Evolutionary conservation across 208 protist species (phyloP).

Genomic region (Wallacemonas sp.): DNA sequence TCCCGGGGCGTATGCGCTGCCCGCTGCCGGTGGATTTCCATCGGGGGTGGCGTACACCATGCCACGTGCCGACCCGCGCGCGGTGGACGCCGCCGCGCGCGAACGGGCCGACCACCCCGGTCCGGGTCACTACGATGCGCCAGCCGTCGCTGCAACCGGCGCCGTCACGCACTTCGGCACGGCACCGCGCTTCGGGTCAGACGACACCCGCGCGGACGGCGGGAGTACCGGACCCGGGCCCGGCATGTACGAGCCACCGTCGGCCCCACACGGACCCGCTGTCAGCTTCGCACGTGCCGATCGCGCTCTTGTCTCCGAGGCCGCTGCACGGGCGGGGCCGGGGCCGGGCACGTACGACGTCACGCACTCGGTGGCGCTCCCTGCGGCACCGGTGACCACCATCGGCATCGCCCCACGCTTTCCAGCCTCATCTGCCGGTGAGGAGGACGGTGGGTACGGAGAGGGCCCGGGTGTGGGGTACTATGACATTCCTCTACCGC

Average conservation of each 20-base stretch:
- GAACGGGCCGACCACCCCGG: neutral
- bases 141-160: neutral
- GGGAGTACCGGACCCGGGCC: constrained; percentile 11
- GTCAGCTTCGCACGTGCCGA: neutral
- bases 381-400: neutral
- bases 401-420: constrained; percentile 25
- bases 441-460: neutral
- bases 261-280: neutral
- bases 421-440: neutral
- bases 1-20: constrained; percentile 5
- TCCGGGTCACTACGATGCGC: constrained; percentile 30
- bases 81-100: neutral
- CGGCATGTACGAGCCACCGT: constrained; percentile 11
- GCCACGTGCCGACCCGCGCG: neutral
- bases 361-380: neutral
- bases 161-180: constrained; percentile 21
- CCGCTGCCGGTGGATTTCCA: neutral
- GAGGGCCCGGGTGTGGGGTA: constrained; percentile 21
- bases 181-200: constrained; percentile 14
- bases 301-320: neutral
- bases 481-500: constrained; percentile 24
- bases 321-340: neutral
- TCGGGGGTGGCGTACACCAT: neutral
- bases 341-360: constrained; percentile 14
- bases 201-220: neutral